A percentile compares a stretch with the other conserved stretches of the same genome.
These are phyloP conservation scores for Sophora flavescens DNA, from an alignment of 306 rosid species.

Conservation along the genomic window DNA sequence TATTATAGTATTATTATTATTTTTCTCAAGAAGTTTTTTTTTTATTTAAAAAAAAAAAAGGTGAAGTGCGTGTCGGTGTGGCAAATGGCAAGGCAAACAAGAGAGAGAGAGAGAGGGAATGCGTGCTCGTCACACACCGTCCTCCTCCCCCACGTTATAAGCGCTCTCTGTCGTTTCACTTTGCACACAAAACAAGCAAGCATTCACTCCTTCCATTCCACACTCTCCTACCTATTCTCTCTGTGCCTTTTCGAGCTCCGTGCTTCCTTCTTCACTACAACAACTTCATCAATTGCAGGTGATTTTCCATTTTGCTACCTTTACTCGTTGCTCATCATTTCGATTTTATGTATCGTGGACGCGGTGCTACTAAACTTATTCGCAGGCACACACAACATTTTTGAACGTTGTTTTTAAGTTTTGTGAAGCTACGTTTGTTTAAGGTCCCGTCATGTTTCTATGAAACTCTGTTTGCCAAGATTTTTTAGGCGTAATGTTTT, in stretches of 20 bases:
- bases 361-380: neutral
- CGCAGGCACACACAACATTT: neutral
- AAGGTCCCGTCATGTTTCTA: constrained; percentile 11
- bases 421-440: neutral
- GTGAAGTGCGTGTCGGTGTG: neutral
- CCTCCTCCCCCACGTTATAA: constrained; percentile 51
- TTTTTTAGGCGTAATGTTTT: neutral
- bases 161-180: constrained; percentile 19
- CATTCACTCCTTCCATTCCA: neutral
- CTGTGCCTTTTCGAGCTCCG: constrained; percentile 54
- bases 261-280: constrained; percentile 12
- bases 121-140: constrained; percentile 45
- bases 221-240: neutral
- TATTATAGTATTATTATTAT: too few species aligned
- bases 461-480: neutral
- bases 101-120: constrained; percentile 48
- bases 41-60: too few species aligned
- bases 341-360: neutral
- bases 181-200: constrained; percentile 48
- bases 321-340: constrained; percentile 29
- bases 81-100: constrained; percentile 42
- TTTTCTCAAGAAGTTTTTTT: neutral
- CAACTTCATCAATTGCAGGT: constrained; percentile 44
- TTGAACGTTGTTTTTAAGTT: neutral
- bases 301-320: constrained; percentile 35